Conservation (phyloP, 1,284 basidiomycete genomes). For the Trichosporon sp. region DNA sequence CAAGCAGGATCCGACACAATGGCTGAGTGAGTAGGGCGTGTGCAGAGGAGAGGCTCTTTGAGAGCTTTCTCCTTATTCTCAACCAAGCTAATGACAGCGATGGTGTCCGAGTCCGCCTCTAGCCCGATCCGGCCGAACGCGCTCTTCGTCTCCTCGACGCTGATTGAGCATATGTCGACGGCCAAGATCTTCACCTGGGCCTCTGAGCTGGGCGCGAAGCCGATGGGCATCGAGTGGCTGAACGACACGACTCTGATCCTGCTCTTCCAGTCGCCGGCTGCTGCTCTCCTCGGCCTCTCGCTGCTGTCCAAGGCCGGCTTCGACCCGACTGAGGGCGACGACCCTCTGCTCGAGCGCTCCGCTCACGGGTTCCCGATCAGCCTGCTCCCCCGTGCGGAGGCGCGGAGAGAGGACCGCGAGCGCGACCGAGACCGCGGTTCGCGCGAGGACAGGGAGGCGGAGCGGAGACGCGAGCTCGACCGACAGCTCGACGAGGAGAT, state of each 20-base stretch:
- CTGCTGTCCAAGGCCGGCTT: slow-evolving; percentile 52
- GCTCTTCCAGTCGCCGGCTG: slow-evolving; percentile 45
- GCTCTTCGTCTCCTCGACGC: slow-evolving; percentile 45
- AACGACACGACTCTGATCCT: slow-evolving; percentile 52
- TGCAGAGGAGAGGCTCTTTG: too few relatives aligned
- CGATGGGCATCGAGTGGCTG: slow-evolving; percentile 55
- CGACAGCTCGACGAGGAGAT: slow-evolving; percentile 19
- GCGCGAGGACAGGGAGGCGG: background rate
- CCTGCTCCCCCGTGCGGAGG: slow-evolving; percentile 41
- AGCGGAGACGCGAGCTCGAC: slow-evolving; percentile 9
- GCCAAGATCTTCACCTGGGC: slow-evolving; percentile 52
- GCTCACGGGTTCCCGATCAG: slow-evolving; percentile 46
- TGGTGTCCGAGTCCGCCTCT: slow-evolving; percentile 38
- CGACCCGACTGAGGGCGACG: slow-evolving; percentile 52
- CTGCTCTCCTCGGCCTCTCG: slow-evolving; percentile 45
- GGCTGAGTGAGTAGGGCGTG: slow-evolving; percentile 41
- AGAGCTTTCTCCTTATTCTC: background rate
- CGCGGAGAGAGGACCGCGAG: slow-evolving; percentile 4
- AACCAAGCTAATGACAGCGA: slow-evolving; percentile 32
- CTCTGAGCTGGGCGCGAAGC: slow-evolving; percentile 43
- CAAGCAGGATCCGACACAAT: slow-evolving; percentile 47
- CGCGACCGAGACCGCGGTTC: background rate
- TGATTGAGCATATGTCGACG: slow-evolving; percentile 52
- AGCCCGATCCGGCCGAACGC: slow-evolving; percentile 44
- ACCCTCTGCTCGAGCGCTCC: slow-evolving; percentile 48